Conservation (phyloP, 495 filamentous ascomycete species). For the Pyronema domesticum region DNA sequence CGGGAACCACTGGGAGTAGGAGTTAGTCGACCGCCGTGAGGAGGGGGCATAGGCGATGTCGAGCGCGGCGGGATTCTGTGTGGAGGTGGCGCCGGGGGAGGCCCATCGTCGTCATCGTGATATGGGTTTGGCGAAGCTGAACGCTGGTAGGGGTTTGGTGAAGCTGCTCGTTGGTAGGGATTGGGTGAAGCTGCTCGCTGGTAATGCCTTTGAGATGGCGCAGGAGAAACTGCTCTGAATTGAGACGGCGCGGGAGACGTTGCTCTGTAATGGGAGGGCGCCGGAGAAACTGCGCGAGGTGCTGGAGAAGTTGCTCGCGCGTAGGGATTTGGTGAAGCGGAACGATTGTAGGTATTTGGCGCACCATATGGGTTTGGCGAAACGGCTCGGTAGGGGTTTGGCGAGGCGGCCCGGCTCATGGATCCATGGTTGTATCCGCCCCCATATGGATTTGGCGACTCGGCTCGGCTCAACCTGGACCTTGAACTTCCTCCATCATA, state of each 20-base stretch:
- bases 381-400: constrained; percentile 12
- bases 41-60: constrained; percentile 33
- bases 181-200: constrained; percentile 16
- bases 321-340: constrained; percentile 31
- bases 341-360: constrained; percentile 28
- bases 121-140: constrained; percentile 32
- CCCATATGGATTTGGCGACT: constrained; percentile 25
- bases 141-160: constrained; percentile 8
- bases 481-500: constrained; percentile 5
- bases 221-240: constrained; percentile 25
- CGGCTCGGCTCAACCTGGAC: constrained; percentile 17
- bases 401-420: constrained; percentile 24
- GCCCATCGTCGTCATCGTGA: constrained; percentile 6
- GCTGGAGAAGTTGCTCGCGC: constrained; percentile 21
- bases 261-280: constrained; percentile 12
- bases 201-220: constrained; percentile 26
- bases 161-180: constrained; percentile 5
- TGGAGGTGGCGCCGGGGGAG: constrained; percentile 16
- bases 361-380: constrained; percentile 27
- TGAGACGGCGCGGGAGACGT: constrained; percentile 36
- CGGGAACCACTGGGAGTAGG: constrained; percentile 29
- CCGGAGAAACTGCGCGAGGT: constrained; percentile 19
- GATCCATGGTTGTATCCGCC: constrained; percentile 18
- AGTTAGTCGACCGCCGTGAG: constrained; percentile 33
- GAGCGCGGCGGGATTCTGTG: neutral